Evolutionary conservation across 179 eudicot species (phyloP).

Genomic region (Silene coronaria): DNA sequence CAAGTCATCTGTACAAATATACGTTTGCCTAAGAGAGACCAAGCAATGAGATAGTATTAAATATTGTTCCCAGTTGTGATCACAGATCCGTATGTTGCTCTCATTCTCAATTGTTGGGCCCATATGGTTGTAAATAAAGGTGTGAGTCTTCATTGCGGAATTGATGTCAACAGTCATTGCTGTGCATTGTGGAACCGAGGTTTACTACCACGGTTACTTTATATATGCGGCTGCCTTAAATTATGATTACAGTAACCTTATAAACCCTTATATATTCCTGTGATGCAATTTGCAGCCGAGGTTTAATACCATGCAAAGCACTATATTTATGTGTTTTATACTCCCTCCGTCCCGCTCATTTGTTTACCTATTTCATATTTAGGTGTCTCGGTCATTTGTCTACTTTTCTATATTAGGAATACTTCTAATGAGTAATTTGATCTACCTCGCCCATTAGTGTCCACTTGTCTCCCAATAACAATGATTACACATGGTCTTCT

Average conservation of each 20-base stretch:
- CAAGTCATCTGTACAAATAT: neutral
- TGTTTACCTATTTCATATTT: no score
- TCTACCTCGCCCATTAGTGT: no score
- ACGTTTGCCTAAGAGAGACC: neutral
- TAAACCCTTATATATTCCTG: neutral
- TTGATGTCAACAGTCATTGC: neutral
- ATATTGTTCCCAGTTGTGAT: neutral
- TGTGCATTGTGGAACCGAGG: neutral
- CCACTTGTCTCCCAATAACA: no score
- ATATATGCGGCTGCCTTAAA: neutral
- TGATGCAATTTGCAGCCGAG: neutral
- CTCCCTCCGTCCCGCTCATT: no score
- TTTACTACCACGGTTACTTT: neutral
- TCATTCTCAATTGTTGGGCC: neutral
- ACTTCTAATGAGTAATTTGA: no score
- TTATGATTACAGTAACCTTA: neutral
- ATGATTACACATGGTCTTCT: no score
- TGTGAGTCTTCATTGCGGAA: neutral
- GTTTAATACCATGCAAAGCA: neutral
- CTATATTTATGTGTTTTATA: neutral
- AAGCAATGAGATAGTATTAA: neutral
- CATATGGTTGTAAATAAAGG: neutral
- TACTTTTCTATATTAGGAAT: no score
- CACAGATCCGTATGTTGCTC: neutral
- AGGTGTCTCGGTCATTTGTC: no score